Evolutionary conservation across 2,329 filamentous ascomycete species (phyloP), one percentile per base, ranked within the genome.

Genomic region (Pezizomycotina sp.): DNA sequence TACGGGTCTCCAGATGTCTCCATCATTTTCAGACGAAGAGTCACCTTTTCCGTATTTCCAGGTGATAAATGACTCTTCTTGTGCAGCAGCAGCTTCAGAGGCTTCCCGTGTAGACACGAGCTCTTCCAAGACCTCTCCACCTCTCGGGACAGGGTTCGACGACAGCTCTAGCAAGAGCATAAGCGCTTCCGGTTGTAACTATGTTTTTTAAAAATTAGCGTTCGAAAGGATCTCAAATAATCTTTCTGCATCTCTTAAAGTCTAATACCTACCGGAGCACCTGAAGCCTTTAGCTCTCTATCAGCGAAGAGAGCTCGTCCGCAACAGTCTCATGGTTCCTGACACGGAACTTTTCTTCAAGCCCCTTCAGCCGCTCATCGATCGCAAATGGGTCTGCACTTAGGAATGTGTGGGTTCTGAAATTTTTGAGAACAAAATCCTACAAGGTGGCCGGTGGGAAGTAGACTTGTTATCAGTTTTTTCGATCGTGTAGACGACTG

Each of bases 341-440:
- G 35, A 95, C 66, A 20, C 73, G 69, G 50, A 93, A 89, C 49
- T 86, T 83, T 59, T 95, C 89, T 48, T 84, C 75, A 2, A 93
- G 62, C 1, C 49, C 40, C 8, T 28, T 13, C 8, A 43, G 36
- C 15, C 35, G 32, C 15, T 43, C 23, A 2, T 5, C 10, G 21
- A 39, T 21, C 5, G 27, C 35, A 33, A 43, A 43, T 5, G 16
- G 40, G 16, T 39, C 27, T 2, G 40, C 36, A 19, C 12, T 18
- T 16, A 8, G 18, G 13, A 6, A 13, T 6, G 12, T 13, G 16
- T 21, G 13, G 13, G 4, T 18, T 9, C 29, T 16, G 29, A 31
- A 31, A 25, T 30, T 21, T 30, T 42, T 42, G 23, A 43, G 36
- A 19, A 33, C 32, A 27, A 15, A 43, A 16, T 30, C n/a, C 28